These are phyloP conservation scores for Sclerotinia minor DNA, from an alignment of 2,329 filamentous ascomycete species.

Conservation along the genomic window DNA sequence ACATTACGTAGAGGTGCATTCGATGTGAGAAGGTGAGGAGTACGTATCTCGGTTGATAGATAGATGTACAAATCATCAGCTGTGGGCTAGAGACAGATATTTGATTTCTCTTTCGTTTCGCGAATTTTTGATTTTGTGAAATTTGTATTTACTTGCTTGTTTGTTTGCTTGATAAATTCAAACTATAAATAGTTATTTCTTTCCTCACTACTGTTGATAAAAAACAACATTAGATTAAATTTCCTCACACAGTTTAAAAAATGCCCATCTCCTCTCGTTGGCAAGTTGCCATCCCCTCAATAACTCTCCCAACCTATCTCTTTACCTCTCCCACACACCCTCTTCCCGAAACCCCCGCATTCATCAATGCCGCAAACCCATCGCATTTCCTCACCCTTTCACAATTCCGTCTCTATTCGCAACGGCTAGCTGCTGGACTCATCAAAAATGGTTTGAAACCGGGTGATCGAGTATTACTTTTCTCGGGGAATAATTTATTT, in stretches of 20 bases:
- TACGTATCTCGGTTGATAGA: neutral
- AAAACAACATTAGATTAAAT: neutral
- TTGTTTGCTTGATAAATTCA: neutral
- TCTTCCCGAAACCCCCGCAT: slow-evolving; percentile 49
- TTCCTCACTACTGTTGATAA: neutral
- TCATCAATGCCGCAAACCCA: slow-evolving; percentile 66
- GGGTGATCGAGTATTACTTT: slow-evolving; percentile 56
- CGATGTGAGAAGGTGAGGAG: no score
- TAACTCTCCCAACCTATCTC: slow-evolving; percentile 57
- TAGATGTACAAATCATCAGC: neutral
- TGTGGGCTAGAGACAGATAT: neutral
- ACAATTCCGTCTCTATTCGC: slow-evolving; percentile 67
- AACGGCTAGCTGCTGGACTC: slow-evolving; percentile 70
- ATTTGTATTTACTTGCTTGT: neutral
- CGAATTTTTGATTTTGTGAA: neutral
- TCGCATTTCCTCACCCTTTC: slow-evolving; percentile 64
- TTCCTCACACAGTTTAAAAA: neutral
- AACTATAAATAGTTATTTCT: neutral
- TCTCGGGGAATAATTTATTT: slow-evolving; percentile 56
- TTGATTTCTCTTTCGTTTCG: neutral
- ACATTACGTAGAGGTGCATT: no score
- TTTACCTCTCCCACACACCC: slow-evolving; percentile 51
- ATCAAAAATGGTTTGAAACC: slow-evolving; percentile 59
- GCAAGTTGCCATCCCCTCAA: slow-evolving; percentile 34
- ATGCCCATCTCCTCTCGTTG: slow-evolving; percentile 38